These are phyloP conservation scores for Sphaerulina vaccinii DNA, from an alignment of 2,329 filamentous ascomycete species.

Conservation along the genomic window DNA sequence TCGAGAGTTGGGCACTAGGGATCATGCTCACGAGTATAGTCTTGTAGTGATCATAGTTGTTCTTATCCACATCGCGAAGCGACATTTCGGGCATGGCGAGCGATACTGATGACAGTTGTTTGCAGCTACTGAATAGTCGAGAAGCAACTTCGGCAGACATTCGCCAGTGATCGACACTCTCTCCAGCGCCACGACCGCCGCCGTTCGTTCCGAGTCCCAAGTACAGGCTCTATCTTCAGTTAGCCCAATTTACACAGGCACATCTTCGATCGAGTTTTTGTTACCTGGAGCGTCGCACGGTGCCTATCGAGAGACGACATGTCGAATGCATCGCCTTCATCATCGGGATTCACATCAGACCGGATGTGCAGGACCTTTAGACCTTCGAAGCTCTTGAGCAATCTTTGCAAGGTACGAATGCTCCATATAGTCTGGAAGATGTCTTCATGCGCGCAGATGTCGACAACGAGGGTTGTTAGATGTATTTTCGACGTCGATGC, in stretches of 20 bases:
- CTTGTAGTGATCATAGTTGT: background rate
- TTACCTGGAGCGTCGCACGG: background rate
- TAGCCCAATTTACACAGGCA: background rate
- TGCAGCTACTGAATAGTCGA: background rate
- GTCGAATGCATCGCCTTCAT: background rate
- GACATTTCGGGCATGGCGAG: background rate
- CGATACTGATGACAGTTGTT: background rate
- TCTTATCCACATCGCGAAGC: background rate
- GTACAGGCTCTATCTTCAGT: background rate
- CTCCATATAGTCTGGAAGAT: background rate
- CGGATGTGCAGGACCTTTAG: background rate
- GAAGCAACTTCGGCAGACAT: background rate
- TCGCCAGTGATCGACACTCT: too few species aligned
- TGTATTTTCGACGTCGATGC: background rate
- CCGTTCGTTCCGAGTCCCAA: background rate
- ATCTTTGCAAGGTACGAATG: background rate
- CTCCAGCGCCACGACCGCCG: too few species aligned
- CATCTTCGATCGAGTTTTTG: background rate
- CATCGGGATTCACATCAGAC: background rate
- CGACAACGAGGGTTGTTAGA: background rate
- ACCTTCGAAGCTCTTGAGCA: background rate
- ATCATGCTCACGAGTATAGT: background rate
- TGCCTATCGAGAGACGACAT: background rate
- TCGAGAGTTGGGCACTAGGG: background rate
- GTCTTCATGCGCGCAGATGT: background rate